These are phyloP conservation scores for Xerocomus spinulosus DNA, from an alignment of 768 basidiomycete genomes.

Conservation along the genomic window DNA sequence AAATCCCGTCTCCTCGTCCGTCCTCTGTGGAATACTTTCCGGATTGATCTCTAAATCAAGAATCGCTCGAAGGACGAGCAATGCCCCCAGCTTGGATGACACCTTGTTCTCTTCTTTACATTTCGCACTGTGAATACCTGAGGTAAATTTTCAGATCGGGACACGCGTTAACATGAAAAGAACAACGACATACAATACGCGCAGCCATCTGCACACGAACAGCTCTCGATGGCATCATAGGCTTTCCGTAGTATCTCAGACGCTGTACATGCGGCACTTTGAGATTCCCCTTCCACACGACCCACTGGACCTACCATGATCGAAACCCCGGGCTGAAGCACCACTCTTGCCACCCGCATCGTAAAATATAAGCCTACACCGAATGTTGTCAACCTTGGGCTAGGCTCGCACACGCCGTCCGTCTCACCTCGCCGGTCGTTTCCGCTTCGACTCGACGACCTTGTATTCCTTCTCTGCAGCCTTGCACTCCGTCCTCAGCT, in stretches of 20 bases:
- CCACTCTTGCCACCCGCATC: slow-evolving; percentile 69
- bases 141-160: not conserved
- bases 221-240: slow-evolving; percentile 50
- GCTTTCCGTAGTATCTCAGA: slow-evolving; percentile 58
- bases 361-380: slow-evolving; percentile 70
- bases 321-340: slow-evolving; percentile 74
- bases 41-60: slow-evolving; percentile 43
- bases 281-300: not conserved
- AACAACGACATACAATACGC: slow-evolving; percentile 48
- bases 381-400: not conserved
- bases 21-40: slow-evolving; percentile 34
- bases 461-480: slow-evolving; percentile 70
- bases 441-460: slow-evolving; percentile 45
- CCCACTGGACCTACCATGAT: slow-evolving; percentile 51
- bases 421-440: slow-evolving; percentile 51
- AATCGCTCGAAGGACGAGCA: slow-evolving; percentile 57
- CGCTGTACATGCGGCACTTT: slow-evolving; percentile 33
- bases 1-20: slow-evolving; percentile 26
- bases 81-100: slow-evolving; percentile 70
- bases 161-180: not conserved
- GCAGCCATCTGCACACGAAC: slow-evolving; percentile 70
- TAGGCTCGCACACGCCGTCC: not conserved
- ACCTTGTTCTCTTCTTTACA: slow-evolving; percentile 75
- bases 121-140: slow-evolving; percentile 61
- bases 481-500: slow-evolving; percentile 82